Evolutionary conservation across 495 filamentous ascomycete species (phyloP).

Genomic region (Cairneyella variabilis): DNA sequence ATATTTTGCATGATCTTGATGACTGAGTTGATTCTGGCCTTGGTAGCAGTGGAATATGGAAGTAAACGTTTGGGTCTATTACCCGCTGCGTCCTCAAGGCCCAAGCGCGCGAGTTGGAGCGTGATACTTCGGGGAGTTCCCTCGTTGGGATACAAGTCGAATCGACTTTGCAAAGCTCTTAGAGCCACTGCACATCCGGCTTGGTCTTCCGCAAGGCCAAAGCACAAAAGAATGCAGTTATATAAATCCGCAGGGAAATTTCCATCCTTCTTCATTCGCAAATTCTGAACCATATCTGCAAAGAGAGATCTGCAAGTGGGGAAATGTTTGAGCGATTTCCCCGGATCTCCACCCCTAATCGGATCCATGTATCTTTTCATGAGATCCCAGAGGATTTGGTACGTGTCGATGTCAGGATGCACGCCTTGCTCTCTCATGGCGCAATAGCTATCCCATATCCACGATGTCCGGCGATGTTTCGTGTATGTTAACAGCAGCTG

Average conservation of each 20-base stretch:
- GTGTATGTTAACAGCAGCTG: conserved; percentile 58
- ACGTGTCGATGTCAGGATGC: conserved; percentile 65
- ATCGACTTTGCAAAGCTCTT: conserved; percentile 39
- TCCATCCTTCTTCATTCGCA: conserved; percentile 16
- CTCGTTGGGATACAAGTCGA: conserved; percentile 44
- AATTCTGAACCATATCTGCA: conserved; percentile 49
- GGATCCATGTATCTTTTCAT: conserved; percentile 48
- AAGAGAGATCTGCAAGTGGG: conserved; percentile 39
- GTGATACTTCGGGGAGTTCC: conserved; percentile 47
- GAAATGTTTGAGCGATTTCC: background rate
- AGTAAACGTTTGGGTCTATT: conserved; percentile 11
- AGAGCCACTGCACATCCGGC: conserved; percentile 51
- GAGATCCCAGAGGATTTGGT: conserved; percentile 58
- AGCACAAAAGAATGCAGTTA: conserved; percentile 52
- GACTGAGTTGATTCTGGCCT: conserved; percentile 25
- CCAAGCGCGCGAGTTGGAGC: conserved; percentile 45
- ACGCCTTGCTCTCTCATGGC: conserved; percentile 36
- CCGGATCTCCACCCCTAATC: conserved; percentile 21
- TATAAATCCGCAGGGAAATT: conserved; percentile 51
- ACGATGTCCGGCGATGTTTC: conserved; percentile 7
- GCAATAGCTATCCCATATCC: conserved; percentile 54
- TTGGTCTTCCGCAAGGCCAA: conserved; percentile 51
- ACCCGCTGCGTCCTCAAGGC: conserved; percentile 2
- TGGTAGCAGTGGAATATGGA: conserved; percentile 1
- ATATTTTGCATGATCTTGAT: conserved; percentile 26